Conservation (phyloP, 2,329 filamentous ascomycete genomes). For the Xylariaceae sp. region DNA sequence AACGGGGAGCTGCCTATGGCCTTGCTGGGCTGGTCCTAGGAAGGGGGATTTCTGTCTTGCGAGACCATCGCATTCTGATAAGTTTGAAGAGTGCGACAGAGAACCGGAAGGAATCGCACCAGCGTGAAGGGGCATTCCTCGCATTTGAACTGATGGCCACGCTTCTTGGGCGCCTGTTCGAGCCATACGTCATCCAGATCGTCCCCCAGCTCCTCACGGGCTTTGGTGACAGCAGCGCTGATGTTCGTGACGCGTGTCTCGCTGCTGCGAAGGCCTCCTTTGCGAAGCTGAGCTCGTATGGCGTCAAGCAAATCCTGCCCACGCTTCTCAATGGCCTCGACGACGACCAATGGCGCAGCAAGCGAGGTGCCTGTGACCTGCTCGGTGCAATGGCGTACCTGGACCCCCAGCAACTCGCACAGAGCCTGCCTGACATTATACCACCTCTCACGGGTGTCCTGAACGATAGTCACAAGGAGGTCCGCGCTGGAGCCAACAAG, state of each 20-base stretch:
- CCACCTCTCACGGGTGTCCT: conserved; percentile 88
- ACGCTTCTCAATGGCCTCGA: conserved; percentile 87
- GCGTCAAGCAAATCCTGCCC: conserved; percentile 89
- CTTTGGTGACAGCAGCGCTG: conserved; percentile 80
- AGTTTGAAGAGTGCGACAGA: conserved; percentile 76
- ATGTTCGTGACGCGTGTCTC: conserved; percentile 88
- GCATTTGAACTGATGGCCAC: conserved; percentile 86
- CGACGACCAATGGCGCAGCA: conserved; percentile 95
- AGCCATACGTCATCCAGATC: conserved; percentile 93
- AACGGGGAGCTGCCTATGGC: conserved; percentile 90
- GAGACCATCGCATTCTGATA: conserved; percentile 79
- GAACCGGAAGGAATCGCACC: conserved; percentile 87
- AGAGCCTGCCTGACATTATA: conserved; percentile 92
- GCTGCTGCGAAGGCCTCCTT: conserved; percentile 94
- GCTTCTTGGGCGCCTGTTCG: conserved; percentile 80
- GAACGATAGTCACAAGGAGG: conserved; percentile 98
- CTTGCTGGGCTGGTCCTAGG: conserved; percentile 84
- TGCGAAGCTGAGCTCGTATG: conserved; percentile 84
- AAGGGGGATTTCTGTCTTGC: conserved; percentile 72
- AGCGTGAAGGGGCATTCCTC: conserved; percentile 80
- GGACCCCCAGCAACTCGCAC: conserved; percentile 86
- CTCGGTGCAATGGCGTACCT: conserved; percentile 98
- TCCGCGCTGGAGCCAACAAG: conserved; percentile 83
- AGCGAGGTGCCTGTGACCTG: conserved; percentile 94
- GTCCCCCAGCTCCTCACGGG: conserved; percentile 83